These are phyloP conservation scores for Dactylorhiza incarnata DNA, from an alignment of 106 monocot species.

Conservation along the genomic window DNA sequence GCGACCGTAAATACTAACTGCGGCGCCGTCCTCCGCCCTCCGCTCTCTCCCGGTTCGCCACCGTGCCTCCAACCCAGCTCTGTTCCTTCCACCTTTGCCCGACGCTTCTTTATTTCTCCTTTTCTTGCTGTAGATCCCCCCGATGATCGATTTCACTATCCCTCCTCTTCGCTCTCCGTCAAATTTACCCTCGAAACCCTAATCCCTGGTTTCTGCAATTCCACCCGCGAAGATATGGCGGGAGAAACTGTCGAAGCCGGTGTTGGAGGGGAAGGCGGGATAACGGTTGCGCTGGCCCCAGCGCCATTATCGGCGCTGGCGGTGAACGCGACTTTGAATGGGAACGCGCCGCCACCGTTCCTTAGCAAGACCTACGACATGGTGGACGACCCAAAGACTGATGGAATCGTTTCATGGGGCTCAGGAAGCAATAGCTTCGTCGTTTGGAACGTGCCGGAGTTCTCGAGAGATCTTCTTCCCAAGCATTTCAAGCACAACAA, in stretches of 20 bases:
- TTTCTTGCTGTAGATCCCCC: background rate
- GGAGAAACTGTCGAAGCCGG: background rate
- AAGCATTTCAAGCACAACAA: slow-evolving; percentile 68
- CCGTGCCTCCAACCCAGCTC: background rate
- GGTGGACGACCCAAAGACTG: slow-evolving; percentile 38
- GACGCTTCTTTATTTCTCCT: background rate
- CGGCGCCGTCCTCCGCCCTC: background rate
- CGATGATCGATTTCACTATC: background rate
- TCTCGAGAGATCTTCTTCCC: slow-evolving; percentile 46
- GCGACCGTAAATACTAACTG: no score
- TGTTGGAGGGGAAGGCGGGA: background rate
- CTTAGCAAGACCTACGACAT: slow-evolving; percentile 45
- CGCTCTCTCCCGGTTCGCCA: background rate
- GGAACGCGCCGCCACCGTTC: slow-evolving; percentile 26
- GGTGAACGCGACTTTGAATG: background rate
- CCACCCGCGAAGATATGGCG: background rate
- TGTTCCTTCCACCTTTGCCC: background rate
- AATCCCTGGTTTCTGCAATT: background rate
- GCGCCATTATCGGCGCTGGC: background rate
- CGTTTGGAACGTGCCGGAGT: slow-evolving; percentile 43
- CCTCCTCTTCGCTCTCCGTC: background rate
- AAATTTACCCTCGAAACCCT: background rate
- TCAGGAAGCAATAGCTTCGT: slow-evolving; percentile 44
- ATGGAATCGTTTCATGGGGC: slow-evolving; percentile 35
- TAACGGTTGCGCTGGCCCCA: background rate